Evolutionary conservation across 495 filamentous ascomycete species (phyloP).

Genomic region (Tetracladium setigerum): DNA sequence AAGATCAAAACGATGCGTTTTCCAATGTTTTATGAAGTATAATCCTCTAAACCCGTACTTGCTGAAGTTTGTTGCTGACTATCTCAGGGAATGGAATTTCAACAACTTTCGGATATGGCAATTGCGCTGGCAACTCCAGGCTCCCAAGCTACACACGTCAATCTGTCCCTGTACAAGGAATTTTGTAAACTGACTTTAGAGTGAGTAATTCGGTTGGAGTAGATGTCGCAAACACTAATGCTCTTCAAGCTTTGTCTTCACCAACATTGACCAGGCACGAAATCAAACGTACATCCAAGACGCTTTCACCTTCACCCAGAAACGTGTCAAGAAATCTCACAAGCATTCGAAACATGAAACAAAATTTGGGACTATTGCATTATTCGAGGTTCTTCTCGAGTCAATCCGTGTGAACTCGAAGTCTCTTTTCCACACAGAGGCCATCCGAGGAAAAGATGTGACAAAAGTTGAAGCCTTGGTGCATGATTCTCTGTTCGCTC

Average conservation of each 20-base stretch:
- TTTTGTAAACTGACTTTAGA: constrained; percentile 23
- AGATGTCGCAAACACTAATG: not conserved
- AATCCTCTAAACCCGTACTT: not conserved
- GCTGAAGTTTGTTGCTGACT: not conserved
- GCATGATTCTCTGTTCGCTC: constrained; percentile 6
- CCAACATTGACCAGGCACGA: constrained; percentile 24
- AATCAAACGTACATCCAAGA: constrained; percentile 26
- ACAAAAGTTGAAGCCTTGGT: not conserved
- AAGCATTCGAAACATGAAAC: constrained; percentile 8
- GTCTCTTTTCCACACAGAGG: constrained; percentile 1
- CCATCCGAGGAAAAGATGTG: constrained; percentile 5
- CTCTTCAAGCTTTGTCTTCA: constrained; percentile 25
- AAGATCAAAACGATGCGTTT: constrained; percentile 38
- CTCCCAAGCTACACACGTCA: constrained; percentile 5
- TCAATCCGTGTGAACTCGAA: constrained; percentile 1
- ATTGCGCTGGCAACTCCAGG: constrained; percentile 11
- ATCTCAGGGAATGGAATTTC: constrained; percentile 27
- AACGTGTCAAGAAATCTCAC: constrained; percentile 16
- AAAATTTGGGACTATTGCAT: constrained; percentile 5
- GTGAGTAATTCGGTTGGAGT: constrained; percentile 13
- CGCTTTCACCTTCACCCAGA: constrained; percentile 21
- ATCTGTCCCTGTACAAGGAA: constrained; percentile 22
- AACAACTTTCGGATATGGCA: constrained; percentile 26
- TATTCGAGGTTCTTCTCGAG: constrained; percentile 8
- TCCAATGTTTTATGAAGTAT: constrained; percentile 42